These are phyloP conservation scores for Hypoxylon cercidicola DNA, from an alignment of 495 filamentous ascomycete species.

Conservation along the genomic window DNA sequence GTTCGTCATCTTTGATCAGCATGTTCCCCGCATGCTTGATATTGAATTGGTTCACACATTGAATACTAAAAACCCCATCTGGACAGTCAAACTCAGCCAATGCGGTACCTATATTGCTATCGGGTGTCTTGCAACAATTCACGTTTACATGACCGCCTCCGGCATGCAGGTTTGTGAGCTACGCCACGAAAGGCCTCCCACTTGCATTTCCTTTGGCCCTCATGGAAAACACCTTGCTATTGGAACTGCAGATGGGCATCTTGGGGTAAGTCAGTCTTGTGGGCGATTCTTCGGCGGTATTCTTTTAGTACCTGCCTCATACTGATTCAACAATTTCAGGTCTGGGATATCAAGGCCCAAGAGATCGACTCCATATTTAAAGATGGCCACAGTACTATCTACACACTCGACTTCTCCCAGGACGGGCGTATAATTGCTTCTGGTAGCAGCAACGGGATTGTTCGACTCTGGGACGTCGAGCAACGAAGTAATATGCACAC, in stretches of 20 bases:
- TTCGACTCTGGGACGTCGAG: neutral
- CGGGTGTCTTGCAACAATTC: neutral
- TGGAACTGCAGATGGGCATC: neutral
- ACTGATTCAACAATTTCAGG: conserved; percentile 1
- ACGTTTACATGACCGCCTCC: neutral
- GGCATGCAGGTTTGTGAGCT: neutral
- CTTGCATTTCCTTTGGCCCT: neutral
- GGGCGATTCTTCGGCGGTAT: no score
- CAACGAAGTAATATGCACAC: no score
- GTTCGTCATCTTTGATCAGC: neutral
- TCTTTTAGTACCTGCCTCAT: neutral
- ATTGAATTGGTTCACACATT: neutral
- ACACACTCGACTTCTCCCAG: neutral
- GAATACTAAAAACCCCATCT: neutral
- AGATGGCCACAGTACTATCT: rapidly evolving
- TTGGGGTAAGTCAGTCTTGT: neutral
- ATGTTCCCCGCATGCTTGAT: neutral
- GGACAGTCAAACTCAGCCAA: neutral
- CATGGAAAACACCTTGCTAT: conserved; percentile 4
- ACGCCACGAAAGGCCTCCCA: neutral
- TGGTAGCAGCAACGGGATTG: neutral
- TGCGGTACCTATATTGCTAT: neutral
- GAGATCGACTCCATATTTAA: neutral
- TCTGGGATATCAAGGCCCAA: neutral
- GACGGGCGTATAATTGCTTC: conserved; percentile 2